These are phyloP conservation scores for Kuraishia molischiana DNA, from an alignment of 805 yeast genomes.

Conservation along the genomic window DNA sequence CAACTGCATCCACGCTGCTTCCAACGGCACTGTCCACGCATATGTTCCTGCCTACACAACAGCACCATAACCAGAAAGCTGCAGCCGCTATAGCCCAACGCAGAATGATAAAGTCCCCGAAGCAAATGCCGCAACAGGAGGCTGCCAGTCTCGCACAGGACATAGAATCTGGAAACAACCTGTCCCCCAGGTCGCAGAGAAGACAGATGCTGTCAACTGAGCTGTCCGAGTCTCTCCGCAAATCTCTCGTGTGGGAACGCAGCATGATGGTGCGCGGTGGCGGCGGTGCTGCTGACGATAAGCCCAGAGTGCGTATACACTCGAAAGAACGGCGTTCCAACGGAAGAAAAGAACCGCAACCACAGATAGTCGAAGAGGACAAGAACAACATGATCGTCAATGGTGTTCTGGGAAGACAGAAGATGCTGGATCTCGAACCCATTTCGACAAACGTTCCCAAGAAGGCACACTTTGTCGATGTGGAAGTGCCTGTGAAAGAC, in stretches of 20 bases:
- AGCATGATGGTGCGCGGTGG: neutral
- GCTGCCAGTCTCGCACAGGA: no score
- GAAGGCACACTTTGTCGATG: neutral
- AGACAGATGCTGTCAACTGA: conserved; percentile 3
- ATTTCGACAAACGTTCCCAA: neutral
- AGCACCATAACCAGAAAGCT: conserved; percentile 12
- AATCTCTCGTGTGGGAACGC: conserved; percentile 2
- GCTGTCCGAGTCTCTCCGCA: conserved; percentile 2
- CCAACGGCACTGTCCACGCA: conserved; percentile 57
- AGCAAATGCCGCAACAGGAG: neutral
- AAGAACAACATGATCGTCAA: neutral
- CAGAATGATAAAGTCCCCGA: neutral
- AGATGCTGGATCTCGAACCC: neutral
- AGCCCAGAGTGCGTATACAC: neutral
- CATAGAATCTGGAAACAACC: no score
- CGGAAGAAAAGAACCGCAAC: neutral
- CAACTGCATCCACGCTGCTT: conserved; percentile 43
- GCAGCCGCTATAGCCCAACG: neutral
- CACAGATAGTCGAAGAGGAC: neutral
- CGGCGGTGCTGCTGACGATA: no score
- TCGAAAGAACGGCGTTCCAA: neutral
- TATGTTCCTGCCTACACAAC: conserved; percentile 45
- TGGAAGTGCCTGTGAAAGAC: neutral
- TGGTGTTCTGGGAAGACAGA: neutral
- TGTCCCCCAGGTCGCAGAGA: conserved; percentile 3